Base-by-base conservation (phyloP, 306 rosid genomes). In the Hylodesmum podocarpum region DNA sequence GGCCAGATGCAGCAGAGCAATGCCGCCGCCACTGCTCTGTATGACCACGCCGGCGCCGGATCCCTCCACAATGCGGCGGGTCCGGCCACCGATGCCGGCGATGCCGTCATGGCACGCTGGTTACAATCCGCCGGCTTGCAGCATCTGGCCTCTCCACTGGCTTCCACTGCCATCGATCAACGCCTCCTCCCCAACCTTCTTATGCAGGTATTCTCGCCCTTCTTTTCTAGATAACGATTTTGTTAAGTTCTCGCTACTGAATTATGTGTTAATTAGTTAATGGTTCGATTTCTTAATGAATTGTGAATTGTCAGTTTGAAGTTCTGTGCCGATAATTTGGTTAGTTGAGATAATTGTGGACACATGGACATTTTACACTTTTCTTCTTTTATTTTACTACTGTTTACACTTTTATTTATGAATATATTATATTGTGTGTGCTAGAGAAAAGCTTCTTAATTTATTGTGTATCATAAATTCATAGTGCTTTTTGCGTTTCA, bases 1-100 rank as follows among this genome's bases (percentile, higher is more conserved):
- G 98, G 98, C 81, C 98, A 94, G 97, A 82, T 91, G 98, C 98
- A 91, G 89, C 98, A 94, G 92, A 90, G 89, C 91, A 95, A 90
- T 88, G 95, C 98, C 80, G 96, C 96, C 58, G 97, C 95, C 22
- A 85, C 97, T 41, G 90, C 97, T 83, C 83, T 91, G 80, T 90
- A 90, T 81, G 95, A 94, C 77, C 90, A 89, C 47, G 82, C 88
- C 50, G 85, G 81, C 78, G 83, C 85, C 50, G 93, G 91, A 72
- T 58, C 92, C 21, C 87, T 92, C 81, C 92, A 86, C 86, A 83
- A 80, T 85, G 96, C 89, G 13, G 95, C 91, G 46, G 98, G 89
- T 15, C 81, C 93, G 3, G 85, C 91, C 0, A 77, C 84, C 14
- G 96, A 90, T 53, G 96, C 98, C 1, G 96, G 98, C 68, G 98